Percentiles rank a stretch among this genome's conserved stretches.
Evolutionary conservation across 805 yeast genomes (phyloP).

Genomic region (Saitoella complicata): DNA sequence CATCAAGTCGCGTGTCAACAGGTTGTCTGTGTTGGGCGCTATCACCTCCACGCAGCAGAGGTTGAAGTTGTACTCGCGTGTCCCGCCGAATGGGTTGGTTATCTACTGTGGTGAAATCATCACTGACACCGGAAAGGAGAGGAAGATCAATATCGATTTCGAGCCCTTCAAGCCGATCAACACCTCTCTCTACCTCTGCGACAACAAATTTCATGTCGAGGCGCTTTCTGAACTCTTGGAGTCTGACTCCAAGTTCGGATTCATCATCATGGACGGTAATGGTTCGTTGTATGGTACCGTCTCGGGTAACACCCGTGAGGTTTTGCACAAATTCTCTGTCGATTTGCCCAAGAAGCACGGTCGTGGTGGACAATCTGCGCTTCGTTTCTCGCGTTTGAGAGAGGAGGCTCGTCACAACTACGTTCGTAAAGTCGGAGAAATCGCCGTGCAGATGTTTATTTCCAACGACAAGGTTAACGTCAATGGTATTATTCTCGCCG

Average conservation of each 20-base stretch:
- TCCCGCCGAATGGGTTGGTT: slow-evolving; percentile 91
- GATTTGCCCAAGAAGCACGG: slow-evolving; percentile 99
- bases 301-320: slow-evolving; percentile 93
- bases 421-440: slow-evolving; percentile 95
- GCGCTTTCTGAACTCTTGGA: slow-evolving; percentile 86
- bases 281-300: slow-evolving; percentile 92
- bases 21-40: slow-evolving; percentile 88
- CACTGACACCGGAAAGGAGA: slow-evolving; percentile 94
- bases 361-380: slow-evolving; percentile 99
- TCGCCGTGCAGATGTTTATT: slow-evolving; percentile 92
- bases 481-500: slow-evolving; percentile 89
- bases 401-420: slow-evolving; percentile 98
- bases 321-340: slow-evolving; percentile 87
- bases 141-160: slow-evolving; percentile 89
- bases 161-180: slow-evolving; percentile 99
- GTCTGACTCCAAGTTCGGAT: slow-evolving; percentile 91
- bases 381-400: slow-evolving; percentile 97
- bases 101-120: slow-evolving; percentile 96
- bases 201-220: slow-evolving; percentile 96
- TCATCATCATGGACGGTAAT: slow-evolving; percentile 98
- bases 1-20: slow-evolving; percentile 92
- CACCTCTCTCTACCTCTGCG: slow-evolving; percentile 91
- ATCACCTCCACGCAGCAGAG: slow-evolving; percentile 97
- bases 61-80: slow-evolving; percentile 70
- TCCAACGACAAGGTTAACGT: slow-evolving; percentile 89